Percentiles rank a stretch among this genome's conserved stretches.
Evolutionary conservation across 352 stramenopile species (phyloP).

Genomic region (Phytophthora cajani): DNA sequence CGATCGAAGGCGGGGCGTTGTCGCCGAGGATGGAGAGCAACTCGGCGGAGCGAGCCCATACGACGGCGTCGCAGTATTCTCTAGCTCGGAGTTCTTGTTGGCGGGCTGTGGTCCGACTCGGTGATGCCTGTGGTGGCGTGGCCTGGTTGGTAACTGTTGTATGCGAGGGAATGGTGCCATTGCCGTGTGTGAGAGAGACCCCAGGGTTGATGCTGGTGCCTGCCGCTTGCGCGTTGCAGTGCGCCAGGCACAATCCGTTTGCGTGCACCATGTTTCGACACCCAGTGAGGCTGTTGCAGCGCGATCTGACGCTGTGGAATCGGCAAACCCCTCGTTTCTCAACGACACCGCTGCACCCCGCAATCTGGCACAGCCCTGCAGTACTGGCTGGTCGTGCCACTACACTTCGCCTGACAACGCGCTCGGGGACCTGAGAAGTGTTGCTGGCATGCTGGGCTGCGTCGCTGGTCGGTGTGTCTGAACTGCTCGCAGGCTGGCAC

Average conservation of each 20-base stretch:
- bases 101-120: background rate
- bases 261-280: constrained; percentile 5
- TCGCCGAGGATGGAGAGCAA: constrained; percentile 6
- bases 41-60: constrained; percentile 4
- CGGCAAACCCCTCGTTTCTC: constrained; percentile 7
- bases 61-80: constrained; percentile 8
- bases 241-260: constrained; percentile 11
- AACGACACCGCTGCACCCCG: background rate
- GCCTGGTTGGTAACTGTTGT: background rate
- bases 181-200: background rate
- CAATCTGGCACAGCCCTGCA: background rate
- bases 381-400: background rate
- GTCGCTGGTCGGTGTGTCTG: background rate
- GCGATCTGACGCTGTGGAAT: constrained; percentile 9
- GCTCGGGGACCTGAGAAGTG: background rate
- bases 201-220: background rate
- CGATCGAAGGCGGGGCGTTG: background rate
- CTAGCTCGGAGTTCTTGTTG: constrained; percentile 15
- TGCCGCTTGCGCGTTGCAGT: background rate
- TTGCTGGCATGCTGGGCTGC: background rate
- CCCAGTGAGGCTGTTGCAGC: constrained; percentile 4
- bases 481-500: background rate
- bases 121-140: background rate
- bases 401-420: background rate
- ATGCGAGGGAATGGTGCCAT: background rate